Evolutionary conservation across 495 filamentous ascomycete species (phyloP), one percentile per base, ranked within the genome.

Genomic region (Aspergillus taichungensis): DNA sequence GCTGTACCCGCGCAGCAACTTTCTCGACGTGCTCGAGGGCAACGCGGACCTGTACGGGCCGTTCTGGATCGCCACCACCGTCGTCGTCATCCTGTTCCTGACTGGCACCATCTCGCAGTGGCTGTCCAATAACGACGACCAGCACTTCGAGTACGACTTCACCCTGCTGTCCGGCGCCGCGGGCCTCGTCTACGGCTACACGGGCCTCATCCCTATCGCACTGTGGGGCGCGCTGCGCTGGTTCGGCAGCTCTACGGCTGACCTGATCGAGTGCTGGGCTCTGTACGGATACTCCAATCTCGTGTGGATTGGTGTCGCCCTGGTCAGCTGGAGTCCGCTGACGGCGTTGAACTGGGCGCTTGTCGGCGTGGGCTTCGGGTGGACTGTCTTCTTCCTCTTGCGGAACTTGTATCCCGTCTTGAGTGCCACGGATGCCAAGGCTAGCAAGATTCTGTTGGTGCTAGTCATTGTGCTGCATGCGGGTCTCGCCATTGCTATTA

Each of bases 41-140:
- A 95, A 96, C 60, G 88, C 92, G 13, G 92, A 98, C 60, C 74
- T 98, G 43, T 98, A 98, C 71, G 83, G 83, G 2, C 92, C 92
- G 4, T 85, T 97, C 63, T 98, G 92, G 92, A 95, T 98, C 68
- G 94, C 94, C 8, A 97, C 92, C 1, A 96, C 92, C 3, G 94
- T 98, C 12, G 83, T 98, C 14, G 75, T 98, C 51, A 96, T 97
- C 39, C 71, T 98, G 34, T 98, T 98, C 64, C 60, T 98, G 47
- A 89, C 89, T 6, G 92, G 90, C 13, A 97, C 94, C 0, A 94
- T 98, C 49, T 92, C 83, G 52, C 82, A 88, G 59, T 97, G 94
- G 64, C 69, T 95, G 34, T 76, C 83, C 13, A 65, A 75, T 13
- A 68, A 72, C 38, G 69, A 78, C 41, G 70, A 79, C 34, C 62